Evolutionary conservation across 768 basidiomycete species (phyloP), one percentile per base, ranked within the genome.

Genomic region (Boletus patriciae): DNA sequence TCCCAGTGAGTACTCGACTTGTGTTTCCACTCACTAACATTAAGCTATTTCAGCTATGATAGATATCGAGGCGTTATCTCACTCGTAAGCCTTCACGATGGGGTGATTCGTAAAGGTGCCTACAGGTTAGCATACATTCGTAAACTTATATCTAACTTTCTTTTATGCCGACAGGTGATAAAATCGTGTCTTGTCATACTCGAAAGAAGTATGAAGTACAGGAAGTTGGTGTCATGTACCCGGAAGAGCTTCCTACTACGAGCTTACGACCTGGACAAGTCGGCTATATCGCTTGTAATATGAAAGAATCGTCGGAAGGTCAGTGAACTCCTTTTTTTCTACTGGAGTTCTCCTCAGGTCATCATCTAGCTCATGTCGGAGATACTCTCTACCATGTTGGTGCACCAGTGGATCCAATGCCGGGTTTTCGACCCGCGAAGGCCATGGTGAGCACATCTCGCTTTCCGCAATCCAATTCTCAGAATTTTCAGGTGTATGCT

Each of bases 301-400:
- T 99, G 96, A 99, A 98, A 71, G 90, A 97, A 63, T 90, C 91
- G 11, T 84, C 90, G 15, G 94, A 98, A 78, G 94, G 94, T 94
- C 54, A 42, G 67, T 49, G 36, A 36, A 13, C 15, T 29, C 2
- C 11, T 7, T 33, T 31, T 12, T 21, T 40, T 49, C 29, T 13
- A 10, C n/a, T 16, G 12, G 31, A 38, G n/a, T 37, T 40, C 12
- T 31, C 13, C 42, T 59, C 33, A 67, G 15, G 29, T 46, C 10
- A 51, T 46, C 44, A 46, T 48, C 48, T 64, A 97, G 94, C 95
- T 23, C 87, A 90, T 67, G 87, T 98, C 59, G 97, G 97, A 42
- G 97, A 99, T 66, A 99, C 97, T 1, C 78, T 98, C 50, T 82
- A 93, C 72, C 85, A 80, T 15, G 80, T 84, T 11, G 90, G 91